Evolutionary conservation across 1,139 yeast genomes (phyloP).

Genomic region (Sugiyamaella paludigena): DNA sequence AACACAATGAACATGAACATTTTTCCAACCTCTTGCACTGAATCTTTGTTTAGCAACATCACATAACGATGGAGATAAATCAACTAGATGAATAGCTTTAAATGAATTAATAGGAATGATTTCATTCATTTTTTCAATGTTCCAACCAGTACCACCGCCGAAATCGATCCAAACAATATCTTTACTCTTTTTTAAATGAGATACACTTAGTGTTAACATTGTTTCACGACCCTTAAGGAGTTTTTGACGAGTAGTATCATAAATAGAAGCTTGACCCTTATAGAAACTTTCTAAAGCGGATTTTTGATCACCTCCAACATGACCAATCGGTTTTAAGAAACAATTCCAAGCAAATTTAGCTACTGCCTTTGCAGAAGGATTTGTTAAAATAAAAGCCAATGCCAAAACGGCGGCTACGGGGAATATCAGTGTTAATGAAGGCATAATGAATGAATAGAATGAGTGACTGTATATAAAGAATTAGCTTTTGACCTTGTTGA

Average conservation of each 20-base stretch:
- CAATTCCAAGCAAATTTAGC: constrained; percentile 44
- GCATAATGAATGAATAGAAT: constrained; percentile 4
- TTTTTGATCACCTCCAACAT: constrained; percentile 54
- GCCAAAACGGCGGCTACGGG: constrained; percentile 20
- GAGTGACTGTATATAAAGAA: background rate
- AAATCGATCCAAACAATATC: constrained; percentile 71
- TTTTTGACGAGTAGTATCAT: constrained; percentile 64
- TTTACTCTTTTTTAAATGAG: constrained; percentile 46
- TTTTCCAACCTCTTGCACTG: constrained; percentile 52
- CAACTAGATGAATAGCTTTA: constrained; percentile 67
- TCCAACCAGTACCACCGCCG: constrained; percentile 85
- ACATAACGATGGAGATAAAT: constrained; percentile 72
- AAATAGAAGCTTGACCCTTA: constrained; percentile 70
- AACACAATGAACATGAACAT: constrained; percentile 67
- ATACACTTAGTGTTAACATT: constrained; percentile 57
- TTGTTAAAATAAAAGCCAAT: constrained; percentile 19
- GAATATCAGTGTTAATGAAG: constrained; percentile 5
- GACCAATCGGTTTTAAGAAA: constrained; percentile 64
- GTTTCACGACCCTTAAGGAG: constrained; percentile 70
- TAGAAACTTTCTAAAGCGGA: constrained; percentile 69
- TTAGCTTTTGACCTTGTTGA: constrained; percentile 2
- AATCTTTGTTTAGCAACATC: constrained; percentile 66
- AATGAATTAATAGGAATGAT: constrained; percentile 53
- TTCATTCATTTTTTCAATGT: constrained; percentile 70
- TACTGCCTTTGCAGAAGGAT: constrained; percentile 21